A percentile compares a stretch with the other conserved stretches of the same genome.
Evolutionary conservation across 306 rosid genomes (phyloP).

Genomic region (Inga leiocalycina): DNA sequence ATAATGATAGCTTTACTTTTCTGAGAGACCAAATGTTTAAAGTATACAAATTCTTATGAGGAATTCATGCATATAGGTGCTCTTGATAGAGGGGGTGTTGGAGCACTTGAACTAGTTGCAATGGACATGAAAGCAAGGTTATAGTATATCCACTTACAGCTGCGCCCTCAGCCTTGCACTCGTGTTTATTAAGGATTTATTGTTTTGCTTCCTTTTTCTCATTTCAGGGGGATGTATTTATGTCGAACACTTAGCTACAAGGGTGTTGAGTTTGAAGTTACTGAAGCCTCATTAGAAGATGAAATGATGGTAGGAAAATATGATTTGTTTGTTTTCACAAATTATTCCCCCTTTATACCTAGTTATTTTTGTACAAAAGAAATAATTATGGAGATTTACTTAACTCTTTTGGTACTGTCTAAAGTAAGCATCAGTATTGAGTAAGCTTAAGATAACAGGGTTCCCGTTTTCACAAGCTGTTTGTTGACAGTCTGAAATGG

Average conservation of each 20-base stretch:
- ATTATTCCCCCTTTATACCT: not conserved
- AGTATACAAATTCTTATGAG: conserved; percentile 15
- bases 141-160: conserved; percentile 17
- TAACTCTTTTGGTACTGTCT: conserved; percentile 18
- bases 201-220: conserved; percentile 31
- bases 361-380: not conserved
- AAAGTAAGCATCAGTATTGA: conserved; percentile 25
- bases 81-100: conserved; percentile 96
- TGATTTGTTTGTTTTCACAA: conserved; percentile 26
- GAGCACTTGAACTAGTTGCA: conserved; percentile 99
- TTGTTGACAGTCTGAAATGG: conserved; percentile 23
- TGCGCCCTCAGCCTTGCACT: conserved; percentile 7
- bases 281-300: conserved; percentile 87
- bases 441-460: conserved; percentile 10
- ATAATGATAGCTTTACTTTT: not conserved
- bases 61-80: conserved; percentile 60
- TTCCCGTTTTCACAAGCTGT: conserved; percentile 14
- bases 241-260: conserved; percentile 95
- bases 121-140: conserved; percentile 99
- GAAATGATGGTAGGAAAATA: conserved; percentile 81
- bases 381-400: conserved; percentile 18
- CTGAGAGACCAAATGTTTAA: not conserved
- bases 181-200: conserved; percentile 11
- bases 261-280: conserved; percentile 90
- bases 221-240: conserved; percentile 93